phyloP scores from a whole-genome alignment of 1,139 yeast genomes.

The Taphrina sp. region DNA sequence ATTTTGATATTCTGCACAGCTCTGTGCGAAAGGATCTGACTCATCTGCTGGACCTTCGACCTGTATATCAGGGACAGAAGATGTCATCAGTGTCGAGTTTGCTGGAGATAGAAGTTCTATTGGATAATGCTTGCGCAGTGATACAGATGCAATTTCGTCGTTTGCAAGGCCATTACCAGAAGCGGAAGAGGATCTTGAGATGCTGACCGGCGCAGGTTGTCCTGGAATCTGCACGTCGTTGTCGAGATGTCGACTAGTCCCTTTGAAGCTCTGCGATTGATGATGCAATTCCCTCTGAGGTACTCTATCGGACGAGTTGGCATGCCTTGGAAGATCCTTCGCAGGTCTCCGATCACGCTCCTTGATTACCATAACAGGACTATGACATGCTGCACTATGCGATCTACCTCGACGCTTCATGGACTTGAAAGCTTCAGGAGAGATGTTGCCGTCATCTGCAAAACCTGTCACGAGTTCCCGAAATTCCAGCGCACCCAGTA shows the following conservation, averaged over 20 bases:
- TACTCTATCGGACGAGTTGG: neutral
- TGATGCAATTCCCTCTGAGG: too few relatives aligned
- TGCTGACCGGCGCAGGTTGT: neutral
- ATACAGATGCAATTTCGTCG: slow-evolving; percentile 24
- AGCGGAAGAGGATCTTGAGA: slow-evolving; percentile 3
- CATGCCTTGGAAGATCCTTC: neutral
- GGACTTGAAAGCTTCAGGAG: slow-evolving; percentile 4
- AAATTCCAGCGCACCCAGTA: slow-evolving; percentile 50
- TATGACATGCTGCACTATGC: slow-evolving; percentile 1
- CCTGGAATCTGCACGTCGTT: neutral
- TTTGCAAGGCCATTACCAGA: slow-evolving; percentile 5
- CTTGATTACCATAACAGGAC: neutral
- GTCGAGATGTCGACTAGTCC: neutral
- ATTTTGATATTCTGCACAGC: neutral
- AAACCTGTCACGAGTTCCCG: slow-evolving; percentile 41
- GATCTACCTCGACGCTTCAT: slow-evolving; percentile 7
- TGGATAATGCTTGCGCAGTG: slow-evolving; percentile 19
- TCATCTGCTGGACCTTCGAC: slow-evolving; percentile 4
- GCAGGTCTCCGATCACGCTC: neutral
- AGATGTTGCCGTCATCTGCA: slow-evolving; percentile 7
- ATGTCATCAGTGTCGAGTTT: neutral
- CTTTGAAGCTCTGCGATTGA: too few relatives aligned
- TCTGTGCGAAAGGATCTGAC: slow-evolving; percentile 12
- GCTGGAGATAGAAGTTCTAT: slow-evolving; percentile 18
- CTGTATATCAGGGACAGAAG: slow-evolving; percentile 4